Evolutionary conservation across 2,329 filamentous ascomycete genomes (phyloP).

Genomic region (Claviceps sp.): DNA sequence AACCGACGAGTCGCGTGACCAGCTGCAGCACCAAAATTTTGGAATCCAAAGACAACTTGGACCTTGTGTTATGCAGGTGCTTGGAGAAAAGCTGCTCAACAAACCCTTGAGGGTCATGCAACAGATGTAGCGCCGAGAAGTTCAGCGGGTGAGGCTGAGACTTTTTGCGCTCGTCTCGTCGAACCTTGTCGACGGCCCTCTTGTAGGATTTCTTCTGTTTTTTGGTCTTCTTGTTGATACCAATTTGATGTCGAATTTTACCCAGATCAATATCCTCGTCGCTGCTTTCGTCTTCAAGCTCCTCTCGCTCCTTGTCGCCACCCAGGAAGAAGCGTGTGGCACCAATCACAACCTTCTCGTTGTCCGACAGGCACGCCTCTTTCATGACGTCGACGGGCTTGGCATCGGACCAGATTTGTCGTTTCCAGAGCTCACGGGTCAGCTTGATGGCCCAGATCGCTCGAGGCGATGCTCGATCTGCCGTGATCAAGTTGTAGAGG

Average conservation of each 20-base stretch:
- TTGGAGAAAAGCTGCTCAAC: slow-evolving; percentile 82
- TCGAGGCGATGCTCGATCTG: slow-evolving; percentile 72
- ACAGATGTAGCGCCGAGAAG: slow-evolving; percentile 86
- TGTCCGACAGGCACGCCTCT: slow-evolving; percentile 74
- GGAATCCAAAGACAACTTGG: slow-evolving; percentile 74
- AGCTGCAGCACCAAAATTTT: slow-evolving; percentile 84
- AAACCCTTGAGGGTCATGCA: slow-evolving; percentile 91
- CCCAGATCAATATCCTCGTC: slow-evolving; percentile 68
- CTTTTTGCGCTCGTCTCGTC: slow-evolving; percentile 78
- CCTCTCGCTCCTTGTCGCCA: slow-evolving; percentile 89
- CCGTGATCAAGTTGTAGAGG: slow-evolving; percentile 79
- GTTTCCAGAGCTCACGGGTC: slow-evolving; percentile 89
- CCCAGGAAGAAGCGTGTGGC: slow-evolving; percentile 91
- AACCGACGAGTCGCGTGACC: slow-evolving; percentile 76
- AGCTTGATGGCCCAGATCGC: slow-evolving; percentile 94
- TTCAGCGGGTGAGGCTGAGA: slow-evolving; percentile 76
- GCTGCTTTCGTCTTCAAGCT: slow-evolving; percentile 77
- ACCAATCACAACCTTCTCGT: slow-evolving; percentile 81
- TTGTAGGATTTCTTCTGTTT: slow-evolving; percentile 72
- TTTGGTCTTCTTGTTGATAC: slow-evolving; percentile 92
- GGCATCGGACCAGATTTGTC: slow-evolving; percentile 89
- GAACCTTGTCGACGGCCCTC: slow-evolving; percentile 70
- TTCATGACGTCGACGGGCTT: slow-evolving; percentile 98
- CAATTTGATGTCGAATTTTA: slow-evolving; percentile 70
- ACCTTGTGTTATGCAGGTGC: slow-evolving; percentile 77